Conservation (phyloP, 176 grass and related monocot genomes). For the Puya raimondii region DNA sequence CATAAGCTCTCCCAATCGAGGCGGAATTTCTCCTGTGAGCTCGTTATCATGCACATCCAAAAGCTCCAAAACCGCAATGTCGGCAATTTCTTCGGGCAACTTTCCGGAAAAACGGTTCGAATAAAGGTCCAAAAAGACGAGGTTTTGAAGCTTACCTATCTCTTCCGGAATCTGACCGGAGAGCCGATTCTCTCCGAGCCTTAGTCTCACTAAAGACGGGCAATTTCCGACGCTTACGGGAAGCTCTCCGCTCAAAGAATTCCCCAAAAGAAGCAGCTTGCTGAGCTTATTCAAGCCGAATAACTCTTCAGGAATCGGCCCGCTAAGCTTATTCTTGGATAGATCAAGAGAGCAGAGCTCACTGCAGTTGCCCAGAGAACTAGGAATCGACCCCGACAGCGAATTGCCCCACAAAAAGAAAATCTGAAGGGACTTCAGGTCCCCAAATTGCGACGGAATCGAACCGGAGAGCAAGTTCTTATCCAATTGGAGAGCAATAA, state of each 20-base stretch:
- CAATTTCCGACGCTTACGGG: conserved; percentile 57
- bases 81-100: conserved; percentile 58
- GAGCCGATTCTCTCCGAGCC: conserved; percentile 76
- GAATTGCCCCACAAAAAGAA: conserved; percentile 82
- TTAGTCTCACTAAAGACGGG: conserved; percentile 65
- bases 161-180: conserved; percentile 59
- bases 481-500: conserved; percentile 71
- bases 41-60: conserved; percentile 87
- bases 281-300: conserved; percentile 82
- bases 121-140: conserved; percentile 81
- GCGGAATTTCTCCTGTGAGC: conserved; percentile 41
- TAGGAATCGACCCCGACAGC: conserved; percentile 46
- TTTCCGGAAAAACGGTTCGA: conserved; percentile 52
- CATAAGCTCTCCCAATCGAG: conserved; percentile 60
- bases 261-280: conserved; percentile 73
- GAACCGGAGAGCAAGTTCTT: conserved; percentile 54
- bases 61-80: conserved; percentile 79
- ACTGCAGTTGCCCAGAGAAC: conserved; percentile 51
- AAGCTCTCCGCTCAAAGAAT: conserved; percentile 55
- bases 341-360: conserved; percentile 80
- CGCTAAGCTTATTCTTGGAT: conserved; percentile 58
- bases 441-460: conserved; percentile 49
- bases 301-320: conserved; percentile 65
- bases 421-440: conserved; percentile 55
- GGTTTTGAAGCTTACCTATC: conserved; percentile 81